Evolutionary conservation across 2,329 filamentous ascomycete genomes (phyloP).

Genomic region (Beauveria brongniartii): DNA sequence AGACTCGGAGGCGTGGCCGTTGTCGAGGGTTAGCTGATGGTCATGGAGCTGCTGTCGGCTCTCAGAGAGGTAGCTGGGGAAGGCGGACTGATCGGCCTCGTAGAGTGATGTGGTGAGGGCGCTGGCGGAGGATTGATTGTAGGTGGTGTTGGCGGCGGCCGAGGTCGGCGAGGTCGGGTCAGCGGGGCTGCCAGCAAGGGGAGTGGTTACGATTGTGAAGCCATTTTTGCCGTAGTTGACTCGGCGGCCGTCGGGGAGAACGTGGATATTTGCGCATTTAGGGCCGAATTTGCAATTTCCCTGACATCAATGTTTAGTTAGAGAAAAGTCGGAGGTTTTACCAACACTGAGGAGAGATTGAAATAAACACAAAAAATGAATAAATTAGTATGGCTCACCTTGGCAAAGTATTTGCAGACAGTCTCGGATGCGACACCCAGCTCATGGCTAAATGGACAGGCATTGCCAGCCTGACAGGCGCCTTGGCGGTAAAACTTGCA

Average conservation of each 20-base stretch:
- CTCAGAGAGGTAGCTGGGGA: conserved; percentile 32
- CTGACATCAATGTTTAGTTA: conserved; percentile 34
- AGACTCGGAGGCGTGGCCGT: conserved; percentile 48
- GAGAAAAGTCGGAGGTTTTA: neutral
- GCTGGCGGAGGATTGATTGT: conserved; percentile 45
- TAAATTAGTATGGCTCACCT: conserved; percentile 49
- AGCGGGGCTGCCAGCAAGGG: conserved; percentile 58
- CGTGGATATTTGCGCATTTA: conserved; percentile 94
- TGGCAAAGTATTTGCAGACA: conserved; percentile 98
- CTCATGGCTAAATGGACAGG: conserved; percentile 94
- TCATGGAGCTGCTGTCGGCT: conserved; percentile 35
- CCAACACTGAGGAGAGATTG: neutral
- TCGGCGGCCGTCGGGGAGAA: conserved; percentile 85
- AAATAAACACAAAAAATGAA: neutral
- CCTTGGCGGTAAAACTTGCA: conserved; percentile 99
- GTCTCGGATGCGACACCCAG: conserved; percentile 77
- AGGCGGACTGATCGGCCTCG: conserved; percentile 32
- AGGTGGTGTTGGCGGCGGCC: conserved; percentile 38
- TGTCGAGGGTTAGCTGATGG: conserved; percentile 46
- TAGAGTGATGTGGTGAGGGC: conserved; percentile 56
- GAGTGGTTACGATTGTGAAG: conserved; percentile 54
- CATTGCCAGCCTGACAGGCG: conserved; percentile 89
- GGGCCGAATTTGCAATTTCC: conserved; percentile 98
- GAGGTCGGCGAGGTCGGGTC: conserved; percentile 37
- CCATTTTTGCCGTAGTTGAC: conserved; percentile 72